Evolutionary conservation across 2,329 filamentous ascomycete genomes (phyloP).

Genomic region (Neonectria faginata): DNA sequence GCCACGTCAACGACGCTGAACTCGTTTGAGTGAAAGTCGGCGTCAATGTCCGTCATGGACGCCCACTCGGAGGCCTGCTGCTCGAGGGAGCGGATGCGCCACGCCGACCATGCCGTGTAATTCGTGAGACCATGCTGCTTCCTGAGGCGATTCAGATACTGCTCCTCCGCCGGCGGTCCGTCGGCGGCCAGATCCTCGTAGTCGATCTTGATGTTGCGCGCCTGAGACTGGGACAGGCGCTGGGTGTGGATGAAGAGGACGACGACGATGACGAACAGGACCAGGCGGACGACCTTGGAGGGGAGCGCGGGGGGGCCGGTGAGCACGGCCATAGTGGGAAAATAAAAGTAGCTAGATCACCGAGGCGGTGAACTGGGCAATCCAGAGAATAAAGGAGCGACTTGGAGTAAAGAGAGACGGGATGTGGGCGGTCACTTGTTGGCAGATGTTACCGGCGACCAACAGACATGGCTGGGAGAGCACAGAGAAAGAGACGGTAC

Average conservation of each 20-base stretch:
- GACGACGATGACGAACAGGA: slow-evolving; percentile 43
- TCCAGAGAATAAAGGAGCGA: slow-evolving; percentile 36
- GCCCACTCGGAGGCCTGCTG: slow-evolving; percentile 45
- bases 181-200: slow-evolving; percentile 33
- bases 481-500: slow-evolving; percentile 13
- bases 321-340: slow-evolving; percentile 44
- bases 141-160: slow-evolving; percentile 48
- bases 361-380: slow-evolving; percentile 20
- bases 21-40: slow-evolving; percentile 48
- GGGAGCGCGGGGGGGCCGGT: slow-evolving; percentile 40
- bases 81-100: slow-evolving; percentile 48
- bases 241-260: slow-evolving; percentile 42
- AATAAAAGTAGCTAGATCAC: slow-evolving; percentile 21
- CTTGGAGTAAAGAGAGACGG: slow-evolving; percentile 40
- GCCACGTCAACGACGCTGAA: slow-evolving; percentile 46
- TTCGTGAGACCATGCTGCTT: slow-evolving; percentile 47
- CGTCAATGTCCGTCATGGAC: slow-evolving; percentile 47
- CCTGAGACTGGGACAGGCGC: slow-evolving; percentile 28
- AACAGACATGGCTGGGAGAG: slow-evolving; percentile 35
- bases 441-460: slow-evolving; percentile 34
- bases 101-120: slow-evolving; percentile 50
- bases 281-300: slow-evolving; percentile 40
- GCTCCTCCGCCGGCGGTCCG: slow-evolving; percentile 47
- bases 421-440: slow-evolving; percentile 14
- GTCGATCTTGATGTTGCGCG: slow-evolving; percentile 8